A percentile compares a stretch with the other conserved stretches of the same genome.
Evolutionary conservation across 2,329 filamentous ascomycete genomes (phyloP).

Genomic region (Onygenales sp.): DNA sequence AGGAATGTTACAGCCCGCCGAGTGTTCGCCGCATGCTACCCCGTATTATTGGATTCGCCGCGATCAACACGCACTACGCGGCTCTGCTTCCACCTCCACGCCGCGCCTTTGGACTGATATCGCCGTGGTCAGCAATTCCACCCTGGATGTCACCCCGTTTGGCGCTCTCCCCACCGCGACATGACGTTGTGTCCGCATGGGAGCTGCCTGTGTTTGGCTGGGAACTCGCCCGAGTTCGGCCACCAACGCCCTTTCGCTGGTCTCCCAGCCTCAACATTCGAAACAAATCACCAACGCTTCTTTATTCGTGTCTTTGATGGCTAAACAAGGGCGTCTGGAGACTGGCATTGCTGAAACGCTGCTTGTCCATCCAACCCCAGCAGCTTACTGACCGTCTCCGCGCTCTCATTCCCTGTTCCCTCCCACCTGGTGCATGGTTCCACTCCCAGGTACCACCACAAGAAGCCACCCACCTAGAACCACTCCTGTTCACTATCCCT

Average conservation of each 20-base stretch:
- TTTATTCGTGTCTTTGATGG: too few relatives aligned
- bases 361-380: neutral
- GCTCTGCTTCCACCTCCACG: neutral
- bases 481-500: neutral
- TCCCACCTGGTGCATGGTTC: neutral
- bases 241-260: neutral
- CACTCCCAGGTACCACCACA: conserved; percentile 3
- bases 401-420: neutral
- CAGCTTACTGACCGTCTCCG: neutral
- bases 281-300: too few relatives aligned
- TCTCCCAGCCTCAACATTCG: neutral
- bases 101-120: neutral
- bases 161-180: conserved; percentile 1
- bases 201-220: neutral
- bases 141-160: conserved; percentile 9
- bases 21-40: neutral
- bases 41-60: neutral
- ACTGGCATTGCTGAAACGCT: neutral
- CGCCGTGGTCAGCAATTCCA: neutral
- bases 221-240: neutral
- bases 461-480: neutral
- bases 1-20: neutral
- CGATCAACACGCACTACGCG: neutral
- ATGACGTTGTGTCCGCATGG: neutral
- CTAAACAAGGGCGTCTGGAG: too few relatives aligned